Percentiles rank a stretch among this genome's conserved stretches.
These are phyloP conservation scores for Talaromyces sp. DNA, from an alignment of 2,329 filamentous ascomycete species.

Conservation along the genomic window DNA sequence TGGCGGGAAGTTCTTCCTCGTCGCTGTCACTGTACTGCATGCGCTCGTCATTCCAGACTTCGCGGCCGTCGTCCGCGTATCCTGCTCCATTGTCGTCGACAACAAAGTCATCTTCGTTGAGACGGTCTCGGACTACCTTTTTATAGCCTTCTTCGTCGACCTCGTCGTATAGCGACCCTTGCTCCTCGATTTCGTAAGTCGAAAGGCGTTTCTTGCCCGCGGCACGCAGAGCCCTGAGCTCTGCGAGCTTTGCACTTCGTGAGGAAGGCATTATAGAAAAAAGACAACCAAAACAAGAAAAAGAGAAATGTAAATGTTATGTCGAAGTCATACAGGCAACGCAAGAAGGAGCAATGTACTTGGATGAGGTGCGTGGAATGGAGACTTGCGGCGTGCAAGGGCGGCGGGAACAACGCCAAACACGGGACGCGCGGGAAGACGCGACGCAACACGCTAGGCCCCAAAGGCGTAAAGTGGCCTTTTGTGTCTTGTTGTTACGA, in stretches of 20 bases:
- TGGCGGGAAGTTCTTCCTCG: constrained; percentile 54
- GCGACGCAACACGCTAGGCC: constrained; percentile 8
- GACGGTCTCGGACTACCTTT: constrained; percentile 80
- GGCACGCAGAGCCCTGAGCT: constrained; percentile 76
- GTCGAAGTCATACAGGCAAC: background rate
- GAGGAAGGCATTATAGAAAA: constrained; percentile 26
- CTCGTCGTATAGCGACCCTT: constrained; percentile 84
- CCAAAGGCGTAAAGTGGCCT: background rate
- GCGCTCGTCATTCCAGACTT: constrained; percentile 76
- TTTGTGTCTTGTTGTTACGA: background rate
- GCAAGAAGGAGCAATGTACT: background rate
- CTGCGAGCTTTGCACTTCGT: constrained; percentile 47
- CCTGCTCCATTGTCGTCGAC: constrained; percentile 97
- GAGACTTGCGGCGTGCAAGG: background rate
- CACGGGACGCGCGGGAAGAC: constrained; percentile 8
- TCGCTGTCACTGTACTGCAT: constrained; percentile 58
- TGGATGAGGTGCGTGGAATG: background rate
- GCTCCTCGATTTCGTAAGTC: constrained; percentile 79
- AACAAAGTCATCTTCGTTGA: constrained; percentile 95
- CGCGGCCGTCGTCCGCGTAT: constrained; percentile 89
- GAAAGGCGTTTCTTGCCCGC: constrained; percentile 88
- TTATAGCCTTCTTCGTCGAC: constrained; percentile 97
- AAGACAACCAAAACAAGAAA: background rate
- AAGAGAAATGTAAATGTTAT: background rate
- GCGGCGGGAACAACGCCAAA: background rate